Base-by-base conservation (phyloP, 345 rosid genomes). In the Citrus glauca region DNA sequence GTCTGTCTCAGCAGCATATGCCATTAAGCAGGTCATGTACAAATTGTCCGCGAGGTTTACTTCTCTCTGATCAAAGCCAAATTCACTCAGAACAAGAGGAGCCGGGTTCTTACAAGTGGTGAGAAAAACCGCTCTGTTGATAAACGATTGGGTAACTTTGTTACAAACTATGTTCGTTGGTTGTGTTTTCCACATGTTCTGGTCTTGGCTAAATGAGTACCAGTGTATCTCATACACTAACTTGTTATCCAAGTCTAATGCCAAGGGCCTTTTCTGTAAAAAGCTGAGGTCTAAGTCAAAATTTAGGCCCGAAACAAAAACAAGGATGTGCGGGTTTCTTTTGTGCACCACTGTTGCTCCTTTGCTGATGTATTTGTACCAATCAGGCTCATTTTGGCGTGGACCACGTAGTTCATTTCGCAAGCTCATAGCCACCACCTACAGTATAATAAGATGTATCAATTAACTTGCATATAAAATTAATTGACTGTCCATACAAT, bases 361-460 rank as follows among this genome's bases (percentile, higher is more conserved):
- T 27, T 37, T 65, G 40, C 16, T 19, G 9, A 62, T 20, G 55
- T 84, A 79, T 79, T 71, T 75, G 67, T 83, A 80, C 91, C 88
- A 84, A 75, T 86, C 89, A 7, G 79, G 35, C 27, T 72, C 82
- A 24, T 86, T 88, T 32, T 86, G 86, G 20, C 63, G 71, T 9
- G 85, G 72, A n/a, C 89, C 88, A 13, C 86, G 89, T 32, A 83
- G 89, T 61, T 88, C 91, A 35, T 88, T 88, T 71, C 89, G 78
- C 73, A 84, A 35, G 81, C 89, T 84, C 77, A 86, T 71, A 35
- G 81, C 89, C 30, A 88, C 77, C 14, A 84, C 89, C 69, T 77
- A 35, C 10, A 55, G 9, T 0, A 11, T 0, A 42, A 42, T 10
- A 42, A 42, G 48, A 42, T 42, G 13, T 11, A 42, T 42, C 48